Conservation (phyloP, 2,329 filamentous ascomycete genomes). For the Fusarium sp. region DNA sequence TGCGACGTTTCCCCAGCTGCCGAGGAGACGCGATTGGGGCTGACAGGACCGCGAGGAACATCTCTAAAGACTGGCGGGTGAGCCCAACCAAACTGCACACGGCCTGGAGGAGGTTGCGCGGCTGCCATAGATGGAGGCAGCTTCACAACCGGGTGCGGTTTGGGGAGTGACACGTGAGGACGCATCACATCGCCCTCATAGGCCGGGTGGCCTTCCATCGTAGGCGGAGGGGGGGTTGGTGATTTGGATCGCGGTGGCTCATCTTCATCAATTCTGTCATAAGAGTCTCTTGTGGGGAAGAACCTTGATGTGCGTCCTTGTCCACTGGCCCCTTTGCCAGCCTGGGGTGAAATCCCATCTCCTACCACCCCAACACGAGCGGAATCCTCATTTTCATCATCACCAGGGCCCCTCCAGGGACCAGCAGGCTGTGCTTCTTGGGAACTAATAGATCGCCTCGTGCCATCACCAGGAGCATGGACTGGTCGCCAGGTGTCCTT, state of each 20-base stretch:
- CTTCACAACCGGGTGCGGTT: constrained; percentile 80
- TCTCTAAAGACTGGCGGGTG: constrained; percentile 53
- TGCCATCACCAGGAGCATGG: constrained; percentile 55
- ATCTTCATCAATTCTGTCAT: constrained; percentile 55
- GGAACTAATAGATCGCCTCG: constrained; percentile 47
- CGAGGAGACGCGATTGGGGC: constrained; percentile 41
- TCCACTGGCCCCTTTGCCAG: constrained; percentile 54
- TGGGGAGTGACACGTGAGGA: constrained; percentile 78
- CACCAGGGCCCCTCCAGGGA: constrained; percentile 52
- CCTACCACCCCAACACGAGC: constrained; percentile 50
- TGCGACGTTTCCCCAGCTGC: constrained; percentile 55
- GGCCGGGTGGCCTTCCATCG: constrained; percentile 77
- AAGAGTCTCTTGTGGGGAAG: constrained; percentile 69
- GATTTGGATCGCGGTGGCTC: constrained; percentile 65
- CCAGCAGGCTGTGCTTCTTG: constrained; percentile 48
- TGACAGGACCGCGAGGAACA: constrained; percentile 41
- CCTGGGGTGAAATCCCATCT: constrained; percentile 48
- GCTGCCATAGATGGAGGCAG: constrained; percentile 71
- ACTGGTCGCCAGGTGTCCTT: constrained; percentile 68
- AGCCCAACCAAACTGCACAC: constrained; percentile 54
- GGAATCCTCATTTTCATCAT: constrained; percentile 48
- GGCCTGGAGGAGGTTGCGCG: constrained; percentile 45
- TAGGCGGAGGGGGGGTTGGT: constrained; percentile 79
- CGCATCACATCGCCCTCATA: constrained; percentile 75
- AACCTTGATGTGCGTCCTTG: constrained; percentile 70